phyloP scores from a whole-genome alignment of 371 early-diverging fungal species.

The Lichtheimia hyalospora region DNA sequence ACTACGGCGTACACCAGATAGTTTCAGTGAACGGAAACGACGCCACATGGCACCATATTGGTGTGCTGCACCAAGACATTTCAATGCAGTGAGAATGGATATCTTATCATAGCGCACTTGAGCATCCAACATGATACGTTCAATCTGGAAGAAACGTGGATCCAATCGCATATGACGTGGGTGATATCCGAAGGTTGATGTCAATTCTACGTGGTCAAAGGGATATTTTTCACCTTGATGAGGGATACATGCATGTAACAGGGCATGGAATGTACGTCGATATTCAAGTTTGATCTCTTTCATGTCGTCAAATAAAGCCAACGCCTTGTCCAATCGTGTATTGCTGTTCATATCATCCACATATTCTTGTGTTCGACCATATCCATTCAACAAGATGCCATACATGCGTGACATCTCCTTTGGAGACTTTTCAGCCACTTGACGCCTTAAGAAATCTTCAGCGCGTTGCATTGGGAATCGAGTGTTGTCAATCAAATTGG shows the following conservation, averaged over 20 bases:
- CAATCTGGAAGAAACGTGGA: constrained; percentile 43
- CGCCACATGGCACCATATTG: constrained; percentile 37
- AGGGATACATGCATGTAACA: constrained; percentile 45
- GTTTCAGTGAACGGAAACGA: constrained; percentile 38
- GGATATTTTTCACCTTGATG: constrained; percentile 27
- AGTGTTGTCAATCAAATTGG: constrained; percentile 33
- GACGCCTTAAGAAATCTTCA: constrained; percentile 22
- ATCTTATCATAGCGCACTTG: constrained; percentile 34
- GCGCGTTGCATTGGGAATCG: constrained; percentile 37
- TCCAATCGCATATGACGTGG: constrained; percentile 21
- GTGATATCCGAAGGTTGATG: constrained; percentile 11
- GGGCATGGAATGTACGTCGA: constrained; percentile 28
- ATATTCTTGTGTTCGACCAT: constrained; percentile 34
- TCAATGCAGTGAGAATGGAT: constrained; percentile 34
- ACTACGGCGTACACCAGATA: constrained; percentile 39
- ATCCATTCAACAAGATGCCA: constrained; percentile 29
- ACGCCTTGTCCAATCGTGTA: constrained; percentile 33
- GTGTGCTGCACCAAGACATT: constrained; percentile 41
- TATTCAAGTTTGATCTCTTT: background rate
- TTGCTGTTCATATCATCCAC: constrained; percentile 10
- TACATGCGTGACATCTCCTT: constrained; percentile 23
- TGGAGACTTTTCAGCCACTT: constrained; percentile 13
- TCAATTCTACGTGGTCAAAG: constrained; percentile 33
- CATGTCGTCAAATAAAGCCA: constrained; percentile 29
- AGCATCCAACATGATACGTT: constrained; percentile 42